Conservation (phyloP, 2,329 filamentous ascomycete species). For the Monascus ruber region DNA sequence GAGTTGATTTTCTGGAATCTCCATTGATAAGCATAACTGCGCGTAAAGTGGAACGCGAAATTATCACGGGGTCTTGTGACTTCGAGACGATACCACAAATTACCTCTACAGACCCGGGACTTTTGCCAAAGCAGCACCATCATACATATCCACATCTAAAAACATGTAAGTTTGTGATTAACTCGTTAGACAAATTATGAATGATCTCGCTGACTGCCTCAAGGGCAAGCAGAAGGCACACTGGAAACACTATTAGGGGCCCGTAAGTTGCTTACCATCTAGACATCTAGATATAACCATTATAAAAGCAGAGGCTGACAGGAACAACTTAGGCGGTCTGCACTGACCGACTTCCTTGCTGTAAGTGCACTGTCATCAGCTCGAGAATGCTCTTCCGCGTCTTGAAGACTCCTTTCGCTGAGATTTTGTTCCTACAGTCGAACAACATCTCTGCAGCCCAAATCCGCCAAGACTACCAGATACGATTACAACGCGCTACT, state of each 20-base stretch:
- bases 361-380: slow-evolving; percentile 27
- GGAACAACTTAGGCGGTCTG: slow-evolving; percentile 41
- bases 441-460: slow-evolving; percentile 57
- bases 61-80: slow-evolving; percentile 24
- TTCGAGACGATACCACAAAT: slow-evolving; percentile 1
- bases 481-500: slow-evolving; percentile 40
- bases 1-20: too few species aligned
- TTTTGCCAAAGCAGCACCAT: too few species aligned
- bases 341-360: slow-evolving; percentile 57
- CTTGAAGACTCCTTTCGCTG: background rate
- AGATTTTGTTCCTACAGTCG: slow-evolving; percentile 27
- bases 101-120: background rate
- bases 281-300: background rate
- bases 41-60: slow-evolving; percentile 35
- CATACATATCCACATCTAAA: too few species aligned
- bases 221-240: slow-evolving; percentile 20
- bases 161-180: too few species aligned
- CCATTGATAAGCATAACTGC: slow-evolving; percentile 1
- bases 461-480: slow-evolving; percentile 49
- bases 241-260: slow-evolving; percentile 25
- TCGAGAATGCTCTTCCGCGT: background rate
- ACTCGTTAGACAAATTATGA: too few species aligned
- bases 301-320: slow-evolving; percentile 6
- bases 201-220: background rate
- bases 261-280: slow-evolving; percentile 32